Conservation (phyloP, 2,329 filamentous ascomycete species). For the Trichophyton schoenleinii region DNA sequence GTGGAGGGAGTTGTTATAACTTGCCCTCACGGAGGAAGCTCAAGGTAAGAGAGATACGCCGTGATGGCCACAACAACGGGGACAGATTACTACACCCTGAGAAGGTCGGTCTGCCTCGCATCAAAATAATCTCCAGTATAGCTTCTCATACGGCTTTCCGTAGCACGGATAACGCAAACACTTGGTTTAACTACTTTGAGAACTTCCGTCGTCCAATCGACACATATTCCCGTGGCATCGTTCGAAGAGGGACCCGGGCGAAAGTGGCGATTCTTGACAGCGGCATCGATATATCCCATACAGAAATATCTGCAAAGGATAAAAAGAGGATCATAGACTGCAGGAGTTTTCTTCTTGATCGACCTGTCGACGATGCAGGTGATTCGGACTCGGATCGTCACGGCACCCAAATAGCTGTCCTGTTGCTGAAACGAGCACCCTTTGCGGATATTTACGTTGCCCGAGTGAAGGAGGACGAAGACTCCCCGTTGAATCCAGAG, state of each 20-base stretch:
- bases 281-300: neutral
- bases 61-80: too few species aligned
- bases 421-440: neutral
- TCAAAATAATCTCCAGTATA: neutral
- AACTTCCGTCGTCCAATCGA: neutral
- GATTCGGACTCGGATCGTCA: neutral
- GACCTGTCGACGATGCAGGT: neutral
- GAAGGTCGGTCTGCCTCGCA: neutral
- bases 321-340: neutral
- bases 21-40: too few species aligned
- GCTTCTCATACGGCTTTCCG: neutral
- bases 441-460: neutral
- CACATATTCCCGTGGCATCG: neutral
- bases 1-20: too few species aligned
- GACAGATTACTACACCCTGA: neutral
- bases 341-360: neutral
- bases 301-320: neutral
- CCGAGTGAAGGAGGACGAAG: neutral
- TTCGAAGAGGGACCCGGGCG: neutral
- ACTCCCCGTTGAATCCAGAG: neutral
- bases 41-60: too few species aligned
- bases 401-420: neutral
- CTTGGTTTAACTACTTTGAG: neutral
- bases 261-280: neutral
- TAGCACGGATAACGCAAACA: neutral